Percentiles rank a stretch among this genome's conserved stretches.
phyloP scores from a whole-genome alignment of 1,284 basidiomycete species.

The Coriolopsis trogii region DNA sequence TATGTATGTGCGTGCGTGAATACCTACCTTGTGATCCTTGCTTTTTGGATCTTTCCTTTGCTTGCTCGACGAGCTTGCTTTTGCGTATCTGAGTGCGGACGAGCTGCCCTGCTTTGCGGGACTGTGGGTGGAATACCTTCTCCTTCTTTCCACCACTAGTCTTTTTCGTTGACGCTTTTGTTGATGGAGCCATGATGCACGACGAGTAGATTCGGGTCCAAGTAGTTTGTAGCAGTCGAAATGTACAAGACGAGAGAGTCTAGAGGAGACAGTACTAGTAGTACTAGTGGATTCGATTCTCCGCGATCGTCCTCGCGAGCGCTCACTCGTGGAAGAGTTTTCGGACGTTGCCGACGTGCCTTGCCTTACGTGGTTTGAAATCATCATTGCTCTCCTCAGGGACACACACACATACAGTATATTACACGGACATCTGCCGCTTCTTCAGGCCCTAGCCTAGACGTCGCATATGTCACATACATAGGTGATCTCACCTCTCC shows the following conservation, averaged over 20 bases:
- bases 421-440: too few relatives aligned
- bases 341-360: too few relatives aligned
- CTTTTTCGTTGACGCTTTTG: slow-evolving; percentile 29
- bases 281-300: not conserved
- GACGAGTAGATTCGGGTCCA: not conserved
- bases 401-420: too few relatives aligned
- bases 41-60: slow-evolving; percentile 59
- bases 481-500: too few relatives aligned
- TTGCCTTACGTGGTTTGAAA: too few relatives aligned
- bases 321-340: too few relatives aligned
- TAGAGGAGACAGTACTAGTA: not conserved
- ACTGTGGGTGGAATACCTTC: slow-evolving; percentile 79
- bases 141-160: slow-evolving; percentile 55
- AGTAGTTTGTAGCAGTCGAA: too few relatives aligned
- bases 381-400: too few relatives aligned
- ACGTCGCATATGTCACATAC: too few relatives aligned
- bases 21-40: slow-evolving; percentile 53
- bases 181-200: slow-evolving; percentile 32
- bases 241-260: not conserved
- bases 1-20: too few relatives aligned
- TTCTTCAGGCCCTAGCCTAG: too few relatives aligned
- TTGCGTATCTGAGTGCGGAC: slow-evolving; percentile 73
- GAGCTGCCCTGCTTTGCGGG: slow-evolving; percentile 82
- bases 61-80: slow-evolving; percentile 64
- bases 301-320: too few relatives aligned